Evolutionary conservation across 176 grass and related monocot species (phyloP), one percentile per base, ranked within the genome.

Genomic region (Oryza meridionalis): DNA sequence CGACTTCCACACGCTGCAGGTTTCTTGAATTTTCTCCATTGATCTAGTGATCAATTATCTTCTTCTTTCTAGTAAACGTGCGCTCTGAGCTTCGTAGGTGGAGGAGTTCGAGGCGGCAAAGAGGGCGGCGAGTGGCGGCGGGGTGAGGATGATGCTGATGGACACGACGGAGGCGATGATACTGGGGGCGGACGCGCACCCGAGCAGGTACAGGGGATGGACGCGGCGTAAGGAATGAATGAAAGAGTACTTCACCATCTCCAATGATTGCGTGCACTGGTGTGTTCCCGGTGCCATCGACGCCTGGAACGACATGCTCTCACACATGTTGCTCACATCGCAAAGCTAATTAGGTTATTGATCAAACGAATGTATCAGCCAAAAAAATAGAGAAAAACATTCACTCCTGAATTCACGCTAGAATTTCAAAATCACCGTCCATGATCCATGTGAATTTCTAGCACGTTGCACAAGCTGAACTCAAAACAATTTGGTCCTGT

Each of bases 261-360:
- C 86, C 46, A 77, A 91, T 2, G 92, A 91, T 76, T 94, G 92
- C 58, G 92, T 94, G 53, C 92, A 86, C 71, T 94, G 88, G 92
- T 94, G 88, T 72, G 37, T 91, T 38, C 92, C 92, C 0, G 92
- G 92, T 19, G 82, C 86, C 10, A 27, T 91, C 7, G 92, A 94
- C 17, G 11, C 70, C 3, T 91, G 92, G 92, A 94, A 94, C 27
- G 92, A 94, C 68, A 86, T 94, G 75, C 77, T 94, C 61, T 86
- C 86, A 8, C 86, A 94, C 3, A 78, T 87, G 61, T 14, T 86
- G 4, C 50, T 76, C 17, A 19, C 9, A 61, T 12, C 55, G 21
- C 55, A n/a, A 59, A 51, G 50, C 50, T 17, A 19, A 7, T 31
- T 31, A 31, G 29, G 29, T 31, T 31, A 31, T 31, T 31, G 29